Evolutionary conservation across 2,329 filamentous ascomycete species (phyloP), one percentile per base, ranked within the genome.

Genomic region (Tolypocladium tundrense): DNA sequence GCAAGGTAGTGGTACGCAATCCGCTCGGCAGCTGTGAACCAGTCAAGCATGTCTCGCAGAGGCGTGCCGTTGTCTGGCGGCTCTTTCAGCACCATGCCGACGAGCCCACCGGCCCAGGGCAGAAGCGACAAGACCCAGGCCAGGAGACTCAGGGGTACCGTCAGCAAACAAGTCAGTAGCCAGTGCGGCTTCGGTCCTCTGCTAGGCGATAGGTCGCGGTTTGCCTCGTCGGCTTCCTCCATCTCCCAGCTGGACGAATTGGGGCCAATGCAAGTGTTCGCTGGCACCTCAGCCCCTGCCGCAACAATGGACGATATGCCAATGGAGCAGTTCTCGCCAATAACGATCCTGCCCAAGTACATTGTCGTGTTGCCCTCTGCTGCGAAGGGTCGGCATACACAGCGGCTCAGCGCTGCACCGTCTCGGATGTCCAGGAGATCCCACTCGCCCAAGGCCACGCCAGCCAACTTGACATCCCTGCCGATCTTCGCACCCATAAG

Each of bases 241-340:
- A 76, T 67, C 63, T 84, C 81, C 78, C 80, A 82, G 63, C 79
- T 82, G 0, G 80, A 83, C 1, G 80, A 82, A 66, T 82, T 83
- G 9, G 78, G 74, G 0, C 81, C 81, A 33, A 84, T 77, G 67
- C 78, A 83, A 3, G 76, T 76, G 58, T 76, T 70, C 6, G 76
- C 72, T 0, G 79, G 78, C 1, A 84, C 62, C 7, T 61, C 67
- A 0, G 79, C 74, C 1, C 81, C 81, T 1, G 81, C 74, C 0
- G 80, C 78, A 3, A 84, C 67, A 51, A 80, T 74, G 1, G 79
- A 78, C 4, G 75, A 71, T 3, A 77, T 62, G 7, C 81, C 80
- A 5, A 83, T 69, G 1, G 72, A 76, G 11, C 73, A 72, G 52
- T 79, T 75, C 9, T 69, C 67, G 1, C 80, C 80, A 55, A 84